A percentile compares a stretch with the other conserved stretches of the same genome.
phyloP scores from a whole-genome alignment of 2,329 filamentous ascomycete species.

The Peltaster fructicola region DNA sequence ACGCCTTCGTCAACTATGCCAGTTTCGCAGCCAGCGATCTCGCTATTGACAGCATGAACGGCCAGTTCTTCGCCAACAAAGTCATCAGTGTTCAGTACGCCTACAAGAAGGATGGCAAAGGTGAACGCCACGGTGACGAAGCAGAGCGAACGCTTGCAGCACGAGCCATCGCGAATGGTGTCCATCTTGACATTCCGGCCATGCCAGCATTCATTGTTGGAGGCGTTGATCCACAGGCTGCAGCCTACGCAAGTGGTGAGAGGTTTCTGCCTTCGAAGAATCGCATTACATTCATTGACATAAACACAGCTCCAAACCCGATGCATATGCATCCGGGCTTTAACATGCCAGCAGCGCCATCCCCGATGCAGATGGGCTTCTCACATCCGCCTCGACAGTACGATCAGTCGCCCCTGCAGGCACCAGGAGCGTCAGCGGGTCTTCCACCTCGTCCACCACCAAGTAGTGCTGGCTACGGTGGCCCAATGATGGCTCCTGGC shows the following conservation, averaged over 20 bases:
- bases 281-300: no score
- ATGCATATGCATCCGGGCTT: no score
- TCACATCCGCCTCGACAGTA: conserved; percentile 15
- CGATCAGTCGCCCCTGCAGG: conserved; percentile 34
- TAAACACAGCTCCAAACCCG: no score
- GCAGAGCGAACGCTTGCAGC: conserved; percentile 82
- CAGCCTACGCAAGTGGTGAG: no score
- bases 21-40: conserved; percentile 89
- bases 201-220: no score
- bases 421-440: conserved; percentile 40
- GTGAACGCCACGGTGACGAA: conserved; percentile 84
- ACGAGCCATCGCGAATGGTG: conserved; percentile 86
- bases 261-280: no score
- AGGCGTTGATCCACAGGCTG: no score
- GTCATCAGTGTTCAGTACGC: conserved; percentile 94
- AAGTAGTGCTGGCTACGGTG: conserved; percentile 49
- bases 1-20: conserved; percentile 85
- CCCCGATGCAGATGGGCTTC: no score
- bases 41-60: conserved; percentile 82
- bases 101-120: conserved; percentile 98
- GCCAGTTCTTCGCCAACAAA: conserved; percentile 93
- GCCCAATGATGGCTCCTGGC: conserved; percentile 31
- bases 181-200: conserved; percentile 62
- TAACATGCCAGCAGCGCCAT: conserved; percentile 5
- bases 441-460: conserved; percentile 54